Evolutionary conservation across 441 rosid genomes (phyloP).

Genomic region (Aquilaria agallochum): DNA sequence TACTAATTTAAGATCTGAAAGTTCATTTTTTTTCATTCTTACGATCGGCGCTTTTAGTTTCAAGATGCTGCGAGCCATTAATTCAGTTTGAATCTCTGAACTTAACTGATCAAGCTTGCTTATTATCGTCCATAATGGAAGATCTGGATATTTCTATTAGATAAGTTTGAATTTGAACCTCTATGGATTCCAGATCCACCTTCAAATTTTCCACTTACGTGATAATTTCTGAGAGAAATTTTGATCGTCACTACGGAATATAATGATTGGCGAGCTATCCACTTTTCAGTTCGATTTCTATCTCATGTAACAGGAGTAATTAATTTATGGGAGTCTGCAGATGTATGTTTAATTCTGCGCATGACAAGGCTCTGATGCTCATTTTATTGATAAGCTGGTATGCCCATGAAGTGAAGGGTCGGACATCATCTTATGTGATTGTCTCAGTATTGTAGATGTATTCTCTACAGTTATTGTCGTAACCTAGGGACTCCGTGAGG

Average conservation of each 20-base stretch:
- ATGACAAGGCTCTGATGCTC: too few species aligned
- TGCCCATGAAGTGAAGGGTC: conserved; percentile 3
- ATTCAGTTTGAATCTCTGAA: not conserved
- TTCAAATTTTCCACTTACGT: not conserved
- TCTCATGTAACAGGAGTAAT: too few species aligned
- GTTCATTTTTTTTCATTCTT: not conserved
- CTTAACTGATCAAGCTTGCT: not conserved
- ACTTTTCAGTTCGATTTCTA: too few species aligned
- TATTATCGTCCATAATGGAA: not conserved
- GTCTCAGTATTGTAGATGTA: too few species aligned
- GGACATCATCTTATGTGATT: not conserved
- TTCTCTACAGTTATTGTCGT: too few species aligned
- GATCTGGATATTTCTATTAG: not conserved
- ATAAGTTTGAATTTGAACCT: too few species aligned
- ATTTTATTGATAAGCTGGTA: not conserved
- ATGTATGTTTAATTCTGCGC: too few species aligned
- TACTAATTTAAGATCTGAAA: conserved; percentile 9
- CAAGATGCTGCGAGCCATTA: too few species aligned
- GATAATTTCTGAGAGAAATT: too few species aligned
- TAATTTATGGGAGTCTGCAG: too few species aligned
- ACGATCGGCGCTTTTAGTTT: not conserved
- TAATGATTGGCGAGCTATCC: too few species aligned
- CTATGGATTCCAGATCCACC: conserved; percentile 1
- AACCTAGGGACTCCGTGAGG: not conserved
- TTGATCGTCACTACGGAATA: too few species aligned